These are phyloP conservation scores for Solanum piurae DNA, from an alignment of 257 asterid species.

Conservation along the genomic window DNA sequence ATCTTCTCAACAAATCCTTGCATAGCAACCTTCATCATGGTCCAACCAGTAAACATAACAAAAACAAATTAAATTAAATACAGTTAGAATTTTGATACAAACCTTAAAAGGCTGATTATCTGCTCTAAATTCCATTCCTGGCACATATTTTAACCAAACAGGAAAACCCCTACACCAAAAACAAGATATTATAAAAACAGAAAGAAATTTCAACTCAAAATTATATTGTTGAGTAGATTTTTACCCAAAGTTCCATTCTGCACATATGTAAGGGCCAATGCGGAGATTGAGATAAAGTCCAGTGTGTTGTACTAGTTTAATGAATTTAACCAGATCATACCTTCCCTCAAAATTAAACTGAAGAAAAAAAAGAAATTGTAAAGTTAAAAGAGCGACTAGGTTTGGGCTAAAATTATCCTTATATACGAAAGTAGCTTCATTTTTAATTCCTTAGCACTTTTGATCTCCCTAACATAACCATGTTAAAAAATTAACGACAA, in stretches of 20 bases:
- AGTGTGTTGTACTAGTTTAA: constrained; percentile 63
- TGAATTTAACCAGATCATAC: constrained; percentile 59
- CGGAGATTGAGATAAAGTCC: constrained; percentile 89
- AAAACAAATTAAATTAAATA: not conserved
- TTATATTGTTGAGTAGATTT: not conserved
- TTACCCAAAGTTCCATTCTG: constrained; percentile 91
- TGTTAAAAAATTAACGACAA: too few species aligned
- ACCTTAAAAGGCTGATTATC: constrained; percentile 85
- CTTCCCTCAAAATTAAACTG: constrained; percentile 71
- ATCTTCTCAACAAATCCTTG: constrained; percentile 46
- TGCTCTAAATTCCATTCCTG: constrained; percentile 77
- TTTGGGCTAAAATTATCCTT: not conserved
- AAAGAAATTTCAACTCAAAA: not conserved
- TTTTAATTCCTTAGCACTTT: too few species aligned
- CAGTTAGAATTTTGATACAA: not conserved
- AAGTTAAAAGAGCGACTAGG: not conserved
- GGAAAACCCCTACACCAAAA: constrained; percentile 76
- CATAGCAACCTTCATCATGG: constrained; percentile 37
- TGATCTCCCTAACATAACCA: too few species aligned
- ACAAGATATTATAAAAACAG: constrained; percentile 11
- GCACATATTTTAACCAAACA: constrained; percentile 82
- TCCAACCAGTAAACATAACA: not conserved
- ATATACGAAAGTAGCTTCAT: too few species aligned
- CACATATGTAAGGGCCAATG: constrained; percentile 81
- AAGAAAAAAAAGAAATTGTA: not conserved